Percentiles rank a stretch among this genome's conserved stretches.
Evolutionary conservation across 768 basidiomycete species (phyloP).

Genomic region (Psilocybe tampanensis): DNA sequence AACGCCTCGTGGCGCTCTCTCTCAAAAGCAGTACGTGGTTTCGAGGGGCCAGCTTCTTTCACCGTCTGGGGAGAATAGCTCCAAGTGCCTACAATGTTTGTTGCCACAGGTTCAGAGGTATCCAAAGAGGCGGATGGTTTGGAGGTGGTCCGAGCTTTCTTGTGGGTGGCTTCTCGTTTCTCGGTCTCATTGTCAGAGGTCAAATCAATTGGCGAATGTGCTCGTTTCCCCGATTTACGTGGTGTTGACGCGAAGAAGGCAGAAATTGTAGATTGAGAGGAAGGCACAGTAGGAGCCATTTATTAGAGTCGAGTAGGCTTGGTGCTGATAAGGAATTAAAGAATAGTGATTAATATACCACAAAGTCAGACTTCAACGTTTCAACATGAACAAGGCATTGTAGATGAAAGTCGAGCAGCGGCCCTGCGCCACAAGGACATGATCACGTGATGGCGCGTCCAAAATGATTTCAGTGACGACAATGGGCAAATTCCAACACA

Average conservation of each 20-base stretch:
- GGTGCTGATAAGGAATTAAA: too few relatives aligned
- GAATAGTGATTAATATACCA: too few relatives aligned
- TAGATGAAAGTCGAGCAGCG: too few relatives aligned
- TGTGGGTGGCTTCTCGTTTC: conserved; percentile 23
- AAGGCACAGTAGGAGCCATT: conserved; percentile 17
- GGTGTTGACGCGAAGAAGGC: conserved; percentile 36
- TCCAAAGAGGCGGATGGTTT: conserved; percentile 1
- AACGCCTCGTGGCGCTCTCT: conserved; percentile 43
- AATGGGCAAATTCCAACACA: not conserved
- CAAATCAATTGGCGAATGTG: conserved; percentile 51
- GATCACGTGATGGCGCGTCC: conserved; percentile 25
- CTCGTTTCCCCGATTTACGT: conserved; percentile 30
- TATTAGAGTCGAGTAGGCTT: not conserved
- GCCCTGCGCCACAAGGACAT: too few relatives aligned
- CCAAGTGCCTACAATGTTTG: conserved; percentile 41
- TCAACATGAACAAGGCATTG: too few relatives aligned
- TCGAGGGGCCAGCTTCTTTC: conserved; percentile 19
- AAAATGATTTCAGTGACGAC: not conserved
- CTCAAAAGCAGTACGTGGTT: conserved; percentile 25
- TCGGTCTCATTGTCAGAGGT: conserved; percentile 42
- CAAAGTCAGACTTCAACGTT: too few relatives aligned
- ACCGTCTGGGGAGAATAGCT: conserved; percentile 42
- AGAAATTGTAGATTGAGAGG: conserved; percentile 40
- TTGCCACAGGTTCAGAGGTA: conserved; percentile 2
- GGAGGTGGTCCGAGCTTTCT: conserved; percentile 29